Evolutionary conservation across 805 yeast species (phyloP), one percentile per base, ranked within the genome.

Genomic region (Dipodascopsis uninucleata): DNA sequence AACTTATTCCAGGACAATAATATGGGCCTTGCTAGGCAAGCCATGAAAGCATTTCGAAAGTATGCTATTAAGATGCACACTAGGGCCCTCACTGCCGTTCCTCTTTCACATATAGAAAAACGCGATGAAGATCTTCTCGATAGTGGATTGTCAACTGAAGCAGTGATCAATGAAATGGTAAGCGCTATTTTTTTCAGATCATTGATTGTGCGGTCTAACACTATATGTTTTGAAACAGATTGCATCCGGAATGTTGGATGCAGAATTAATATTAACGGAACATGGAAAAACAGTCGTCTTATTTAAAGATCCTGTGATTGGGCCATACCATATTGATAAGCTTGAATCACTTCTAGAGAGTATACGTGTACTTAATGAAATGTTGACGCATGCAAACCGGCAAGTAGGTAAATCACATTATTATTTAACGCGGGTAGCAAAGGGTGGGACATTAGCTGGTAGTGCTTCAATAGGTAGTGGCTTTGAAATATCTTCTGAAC

Each of bases 341-440:
- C 31, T 52, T 17, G 39, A 43, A 18, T 28, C 16, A 24, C 32
- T 34, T 18, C 36, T 52, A 5, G 37, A 37, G 10, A 24, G 22
- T 5, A 36, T 52, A 5, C 42, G 38, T 14, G 29, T n/a, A 10
- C 20, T 50, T 21, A 52, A 52, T 32, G 42, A 31, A 21, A 26
- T 41, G 41, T 25, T 52, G 7, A 37, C 39, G 8, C 16, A n/a
- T 2, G 33, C 41, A 6, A 52, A 49, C 26, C 38, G 55, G 14
- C 16, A 36, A 20, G 36, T 52, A 22, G 55, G 56, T 3, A 31
- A 32, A 42, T 44, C 56, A 24, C 48, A 47, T 6, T 48, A 52
- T 24, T 52, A 24, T 33, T 20, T 49, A 4, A 14, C 34, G 28
- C 6, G 25, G 22, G 31, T 5, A 16, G 38, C 42, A 29, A 20